Conservation (phyloP, 768 basidiomycete genomes). For the Rubroboletus satanas region DNA sequence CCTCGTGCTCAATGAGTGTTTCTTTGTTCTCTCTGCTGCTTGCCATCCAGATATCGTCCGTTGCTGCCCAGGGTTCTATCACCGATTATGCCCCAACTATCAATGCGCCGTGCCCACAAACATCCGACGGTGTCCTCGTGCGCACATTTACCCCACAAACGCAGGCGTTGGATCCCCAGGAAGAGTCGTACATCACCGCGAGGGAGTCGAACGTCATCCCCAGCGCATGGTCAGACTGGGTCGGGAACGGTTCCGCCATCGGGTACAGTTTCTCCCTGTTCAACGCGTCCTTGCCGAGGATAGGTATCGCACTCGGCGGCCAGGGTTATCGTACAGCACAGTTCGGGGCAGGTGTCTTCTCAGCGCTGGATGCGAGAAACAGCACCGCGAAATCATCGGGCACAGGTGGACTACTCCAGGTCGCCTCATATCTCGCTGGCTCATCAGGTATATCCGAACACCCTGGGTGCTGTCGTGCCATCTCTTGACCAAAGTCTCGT, state of each 20-base stretch:
- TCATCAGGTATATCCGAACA: slow-evolving; percentile 49
- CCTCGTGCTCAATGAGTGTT: slow-evolving; percentile 5
- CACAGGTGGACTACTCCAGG: slow-evolving; percentile 67
- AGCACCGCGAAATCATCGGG: slow-evolving; percentile 51
- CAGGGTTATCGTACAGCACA: slow-evolving; percentile 68
- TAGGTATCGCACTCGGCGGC: slow-evolving; percentile 67
- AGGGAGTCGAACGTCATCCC: slow-evolving; percentile 42
- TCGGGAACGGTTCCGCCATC: slow-evolving; percentile 49
- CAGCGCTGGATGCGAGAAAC: slow-evolving; percentile 60
- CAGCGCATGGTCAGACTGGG: slow-evolving; percentile 55
- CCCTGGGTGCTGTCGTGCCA: not conserved
- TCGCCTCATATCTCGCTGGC: slow-evolving; percentile 64
- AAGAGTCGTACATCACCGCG: slow-evolving; percentile 43
- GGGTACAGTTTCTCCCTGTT: slow-evolving; percentile 51
- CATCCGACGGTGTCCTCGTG: slow-evolving; percentile 40
- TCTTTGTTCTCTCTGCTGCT: not conserved
- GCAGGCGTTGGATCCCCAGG: slow-evolving; percentile 49
- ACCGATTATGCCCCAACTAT: slow-evolving; percentile 51
- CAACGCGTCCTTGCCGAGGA: slow-evolving; percentile 40
- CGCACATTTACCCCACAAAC: slow-evolving; percentile 48
- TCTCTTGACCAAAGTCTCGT: not conserved
- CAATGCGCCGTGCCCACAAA: slow-evolving; percentile 49
- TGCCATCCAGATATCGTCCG: not conserved
- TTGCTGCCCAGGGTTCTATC: slow-evolving; percentile 22
- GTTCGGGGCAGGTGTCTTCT: slow-evolving; percentile 58